Percentiles rank a stretch among this genome's conserved stretches.
Conservation (phyloP, 225 moss, liverwort and hornwort genomes). For the Climacium dendroides region DNA sequence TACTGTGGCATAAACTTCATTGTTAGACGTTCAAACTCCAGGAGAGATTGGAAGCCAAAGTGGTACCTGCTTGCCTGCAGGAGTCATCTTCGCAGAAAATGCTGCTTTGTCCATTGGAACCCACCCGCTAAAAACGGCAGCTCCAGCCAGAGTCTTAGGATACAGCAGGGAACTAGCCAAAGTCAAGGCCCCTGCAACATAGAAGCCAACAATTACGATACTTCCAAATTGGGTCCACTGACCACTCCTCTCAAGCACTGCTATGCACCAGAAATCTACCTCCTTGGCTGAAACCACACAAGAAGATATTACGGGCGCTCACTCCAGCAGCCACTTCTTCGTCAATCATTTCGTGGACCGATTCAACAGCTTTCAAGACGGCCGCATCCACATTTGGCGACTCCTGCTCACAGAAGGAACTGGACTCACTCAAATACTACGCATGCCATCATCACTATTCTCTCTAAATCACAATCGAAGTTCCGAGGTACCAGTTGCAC, state of each 20-base stretch:
- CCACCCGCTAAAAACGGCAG: conserved; percentile 57
- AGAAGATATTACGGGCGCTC: conserved; percentile 54
- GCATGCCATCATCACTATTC: not conserved
- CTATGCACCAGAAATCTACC: conserved; percentile 8
- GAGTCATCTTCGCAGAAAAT: conserved; percentile 49
- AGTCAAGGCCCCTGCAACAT: conserved; percentile 44
- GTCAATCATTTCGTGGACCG: conserved; percentile 80
- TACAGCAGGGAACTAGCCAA: conserved; percentile 58
- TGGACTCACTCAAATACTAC: not conserved
- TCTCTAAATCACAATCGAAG: not conserved
- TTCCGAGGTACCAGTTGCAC: not conserved
- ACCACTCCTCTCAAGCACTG: not conserved
- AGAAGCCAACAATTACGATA: not conserved
- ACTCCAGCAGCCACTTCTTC: conserved; percentile 76
- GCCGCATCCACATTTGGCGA: conserved; percentile 66
- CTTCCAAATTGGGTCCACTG: not conserved
- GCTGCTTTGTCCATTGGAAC: conserved; percentile 26
- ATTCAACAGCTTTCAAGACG: conserved; percentile 61
- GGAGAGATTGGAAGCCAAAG: not conserved
- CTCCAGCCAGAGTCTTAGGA: conserved; percentile 53
- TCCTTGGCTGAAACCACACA: conserved; percentile 97
- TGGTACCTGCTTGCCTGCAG: conserved; percentile 59
- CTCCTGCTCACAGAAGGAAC: conserved; percentile 35
- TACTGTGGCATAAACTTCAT: not conserved
- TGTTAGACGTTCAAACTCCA: not conserved